Percentiles rank a stretch among this genome's conserved stretches.
These are phyloP conservation scores for Sugiyamaella pinicola DNA, from an alignment of 1,139 yeast species.

Conservation along the genomic window DNA sequence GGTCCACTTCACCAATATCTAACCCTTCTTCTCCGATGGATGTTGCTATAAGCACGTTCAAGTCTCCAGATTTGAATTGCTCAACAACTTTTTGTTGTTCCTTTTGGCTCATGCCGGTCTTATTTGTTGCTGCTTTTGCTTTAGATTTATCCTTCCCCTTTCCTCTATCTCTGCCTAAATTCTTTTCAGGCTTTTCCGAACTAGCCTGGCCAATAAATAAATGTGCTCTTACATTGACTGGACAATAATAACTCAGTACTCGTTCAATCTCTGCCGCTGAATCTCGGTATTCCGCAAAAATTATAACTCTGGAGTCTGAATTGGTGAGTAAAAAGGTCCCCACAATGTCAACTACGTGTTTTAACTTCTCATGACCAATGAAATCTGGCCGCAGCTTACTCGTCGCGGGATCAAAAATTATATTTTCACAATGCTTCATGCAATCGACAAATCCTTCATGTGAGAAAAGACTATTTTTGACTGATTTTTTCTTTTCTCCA, in stretches of 20 bases:
- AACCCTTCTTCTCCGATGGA: slow-evolving; percentile 98
- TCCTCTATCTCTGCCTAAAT: slow-evolving; percentile 20
- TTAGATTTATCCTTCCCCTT: slow-evolving; percentile 16
- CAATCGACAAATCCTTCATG: slow-evolving; percentile 53
- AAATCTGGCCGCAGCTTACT: slow-evolving; percentile 42
- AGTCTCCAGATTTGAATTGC: slow-evolving; percentile 68
- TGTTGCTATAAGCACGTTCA: slow-evolving; percentile 87
- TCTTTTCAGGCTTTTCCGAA: slow-evolving; percentile 10
- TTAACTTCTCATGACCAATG: slow-evolving; percentile 77
- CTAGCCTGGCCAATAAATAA: slow-evolving; percentile 82
- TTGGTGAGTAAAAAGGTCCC: slow-evolving; percentile 51
- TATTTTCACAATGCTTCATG: slow-evolving; percentile 49
- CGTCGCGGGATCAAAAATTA: slow-evolving; percentile 27
- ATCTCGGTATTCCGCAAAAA: slow-evolving; percentile 85
- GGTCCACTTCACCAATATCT: slow-evolving; percentile 96
- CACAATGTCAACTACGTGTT: slow-evolving; percentile 60
- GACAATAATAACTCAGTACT: slow-evolving; percentile 54
- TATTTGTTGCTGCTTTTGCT: slow-evolving; percentile 25
- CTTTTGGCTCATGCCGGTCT: slow-evolving; percentile 47
- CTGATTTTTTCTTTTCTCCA: slow-evolving; percentile 25
- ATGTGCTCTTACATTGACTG: slow-evolving; percentile 61
- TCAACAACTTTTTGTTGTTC: slow-evolving; percentile 60
- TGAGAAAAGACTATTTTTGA: slow-evolving; percentile 49
- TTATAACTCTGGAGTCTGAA: slow-evolving; percentile 65
- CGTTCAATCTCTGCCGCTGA: slow-evolving; percentile 86